These are phyloP conservation scores for Ligustrum vulgare DNA, from an alignment of 257 asterid species.

Conservation along the genomic window DNA sequence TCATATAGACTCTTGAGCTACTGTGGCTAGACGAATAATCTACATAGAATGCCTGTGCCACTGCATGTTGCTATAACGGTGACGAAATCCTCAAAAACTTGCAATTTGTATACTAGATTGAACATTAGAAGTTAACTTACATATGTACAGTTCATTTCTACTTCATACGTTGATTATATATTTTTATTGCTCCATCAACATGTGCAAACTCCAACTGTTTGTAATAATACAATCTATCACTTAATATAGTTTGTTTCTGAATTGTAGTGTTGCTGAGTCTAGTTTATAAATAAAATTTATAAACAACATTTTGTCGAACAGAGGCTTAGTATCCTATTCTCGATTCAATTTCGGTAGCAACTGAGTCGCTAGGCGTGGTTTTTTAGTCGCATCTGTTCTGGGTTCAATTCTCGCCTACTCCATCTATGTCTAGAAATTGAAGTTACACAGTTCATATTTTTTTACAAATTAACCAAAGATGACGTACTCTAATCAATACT, in stretches of 20 bases:
- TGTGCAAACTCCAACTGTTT: neutral
- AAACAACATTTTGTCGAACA: too few relatives aligned
- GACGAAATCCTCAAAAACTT: neutral
- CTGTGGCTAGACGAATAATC: neutral
- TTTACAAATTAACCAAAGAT: too few relatives aligned
- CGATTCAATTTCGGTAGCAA: neutral
- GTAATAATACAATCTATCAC: neutral
- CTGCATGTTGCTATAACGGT: neutral
- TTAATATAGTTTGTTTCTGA: neutral
- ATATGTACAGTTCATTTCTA: neutral
- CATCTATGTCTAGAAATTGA: too few relatives aligned
- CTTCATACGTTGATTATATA: neutral
- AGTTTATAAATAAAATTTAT: neutral
- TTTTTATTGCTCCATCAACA: neutral
- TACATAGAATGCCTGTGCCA: neutral
- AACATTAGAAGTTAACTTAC: neutral
- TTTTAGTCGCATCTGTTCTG: neutral
- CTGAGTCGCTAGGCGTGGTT: too few relatives aligned
- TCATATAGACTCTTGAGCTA: constrained; percentile 28
- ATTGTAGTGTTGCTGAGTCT: neutral
- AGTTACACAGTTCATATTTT: too few relatives aligned
- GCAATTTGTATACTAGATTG: neutral
- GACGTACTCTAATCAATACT: neutral
- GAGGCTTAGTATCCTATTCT: too few relatives aligned
- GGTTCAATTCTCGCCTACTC: neutral